A percentile compares a stretch with the other conserved stretches of the same genome.
Evolutionary conservation across 192 early-diverging fungal genomes (phyloP).

Genomic region (Phycomyces nitens): DNA sequence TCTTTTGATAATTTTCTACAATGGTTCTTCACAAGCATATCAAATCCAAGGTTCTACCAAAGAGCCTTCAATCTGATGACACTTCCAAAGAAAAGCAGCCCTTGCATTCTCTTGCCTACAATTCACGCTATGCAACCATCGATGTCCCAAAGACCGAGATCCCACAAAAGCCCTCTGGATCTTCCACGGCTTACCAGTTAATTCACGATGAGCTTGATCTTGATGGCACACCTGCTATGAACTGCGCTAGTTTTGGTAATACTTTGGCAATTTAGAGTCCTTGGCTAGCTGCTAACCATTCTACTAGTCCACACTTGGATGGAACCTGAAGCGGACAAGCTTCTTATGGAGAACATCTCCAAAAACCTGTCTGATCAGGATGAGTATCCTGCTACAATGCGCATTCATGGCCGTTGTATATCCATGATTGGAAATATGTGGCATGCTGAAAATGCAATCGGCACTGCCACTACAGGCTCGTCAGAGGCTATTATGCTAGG

Average conservation of each 20-base stretch:
- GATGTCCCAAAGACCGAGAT: conserved; percentile 42
- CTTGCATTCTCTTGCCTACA: conserved; percentile 36
- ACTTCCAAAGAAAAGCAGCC: neutral
- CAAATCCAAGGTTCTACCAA: conserved; percentile 23
- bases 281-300: too few species aligned
- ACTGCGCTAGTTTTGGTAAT: conserved; percentile 53
- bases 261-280: neutral
- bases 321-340: conserved; percentile 66
- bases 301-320: conserved; percentile 62
- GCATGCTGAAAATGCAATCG: conserved; percentile 51
- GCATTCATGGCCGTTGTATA: conserved; percentile 64
- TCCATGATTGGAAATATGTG: conserved; percentile 69
- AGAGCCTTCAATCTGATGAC: neutral
- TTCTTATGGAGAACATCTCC: conserved; percentile 61
- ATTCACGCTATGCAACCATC: conserved; percentile 42
- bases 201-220: conserved; percentile 71
- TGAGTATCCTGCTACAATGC: conserved; percentile 66
- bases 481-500: conserved; percentile 69
- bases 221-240: conserved; percentile 58
- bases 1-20: too few species aligned
- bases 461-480: conserved; percentile 60
- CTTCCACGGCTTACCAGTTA: conserved; percentile 63
- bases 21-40: conserved; percentile 35
- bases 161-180: conserved; percentile 39
- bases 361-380: conserved; percentile 70